Conservation (phyloP, 1,284 basidiomycete genomes). For the Naganishia albida region DNA sequence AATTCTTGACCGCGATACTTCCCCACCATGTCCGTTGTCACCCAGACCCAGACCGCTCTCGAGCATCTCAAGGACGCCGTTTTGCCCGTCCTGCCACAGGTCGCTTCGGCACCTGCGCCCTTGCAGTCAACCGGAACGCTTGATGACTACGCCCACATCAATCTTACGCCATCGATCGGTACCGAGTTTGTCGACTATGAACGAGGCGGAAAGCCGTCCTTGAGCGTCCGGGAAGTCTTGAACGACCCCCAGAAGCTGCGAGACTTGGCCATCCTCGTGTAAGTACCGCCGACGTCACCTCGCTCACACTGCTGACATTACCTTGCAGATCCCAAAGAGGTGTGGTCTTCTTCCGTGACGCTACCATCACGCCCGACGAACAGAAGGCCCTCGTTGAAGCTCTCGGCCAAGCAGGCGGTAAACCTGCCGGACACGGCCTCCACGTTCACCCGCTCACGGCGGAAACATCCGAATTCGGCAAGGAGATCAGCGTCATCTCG, state of each 20-base stretch:
- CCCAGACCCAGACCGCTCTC: conserved; percentile 1
- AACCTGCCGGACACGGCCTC: conserved; percentile 60
- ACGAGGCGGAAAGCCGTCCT: conserved; percentile 3
- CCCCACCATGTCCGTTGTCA: conserved; percentile 10
- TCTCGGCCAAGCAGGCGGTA: conserved; percentile 62
- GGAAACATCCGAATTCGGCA: conserved; percentile 46
- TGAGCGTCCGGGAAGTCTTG: conserved; percentile 21
- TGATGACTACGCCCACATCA: conserved; percentile 19
- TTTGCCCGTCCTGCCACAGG: conserved; percentile 9
- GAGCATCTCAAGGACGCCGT: background rate
- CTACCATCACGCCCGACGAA: conserved; percentile 57
- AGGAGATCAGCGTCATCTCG: conserved; percentile 40
- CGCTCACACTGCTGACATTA: background rate
- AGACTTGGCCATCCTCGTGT: conserved; percentile 29
- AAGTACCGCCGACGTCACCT: background rate
- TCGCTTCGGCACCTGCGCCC: conserved; percentile 7
- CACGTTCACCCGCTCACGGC: conserved; percentile 68
- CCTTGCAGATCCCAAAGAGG: conserved; percentile 60
- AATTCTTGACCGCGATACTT: no score
- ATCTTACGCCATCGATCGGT: conserved; percentile 27
- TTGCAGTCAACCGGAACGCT: conserved; percentile 22
- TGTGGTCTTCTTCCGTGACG: conserved; percentile 70
- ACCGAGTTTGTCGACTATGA: conserved; percentile 26
- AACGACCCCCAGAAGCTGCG: conserved; percentile 23
- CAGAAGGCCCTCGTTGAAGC: conserved; percentile 57